phyloP scores from a whole-genome alignment of 2,329 filamentous ascomycete genomes.

The Arthrobotrys megalospora region DNA sequence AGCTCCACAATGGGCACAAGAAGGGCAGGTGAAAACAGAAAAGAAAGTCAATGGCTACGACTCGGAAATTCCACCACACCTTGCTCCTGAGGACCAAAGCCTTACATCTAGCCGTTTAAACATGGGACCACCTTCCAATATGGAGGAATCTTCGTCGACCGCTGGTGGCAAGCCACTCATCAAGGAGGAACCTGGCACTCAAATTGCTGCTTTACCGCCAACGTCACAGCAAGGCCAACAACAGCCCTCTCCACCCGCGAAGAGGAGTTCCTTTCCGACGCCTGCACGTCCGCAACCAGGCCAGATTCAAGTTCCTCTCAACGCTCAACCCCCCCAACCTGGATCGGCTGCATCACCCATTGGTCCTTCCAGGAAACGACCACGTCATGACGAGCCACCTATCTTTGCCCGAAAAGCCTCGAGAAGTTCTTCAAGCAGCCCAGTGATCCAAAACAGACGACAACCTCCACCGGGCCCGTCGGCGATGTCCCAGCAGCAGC shows the following conservation, averaged over 20 bases:
- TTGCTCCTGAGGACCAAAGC: conserved; percentile 43
- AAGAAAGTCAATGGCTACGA: conserved; percentile 58
- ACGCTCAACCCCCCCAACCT: conserved; percentile 59
- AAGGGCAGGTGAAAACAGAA: conserved; percentile 54
- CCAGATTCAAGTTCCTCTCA: conserved; percentile 51
- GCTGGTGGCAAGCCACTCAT: conserved; percentile 39
- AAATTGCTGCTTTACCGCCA: conserved; percentile 38
- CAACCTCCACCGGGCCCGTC: conserved; percentile 61
- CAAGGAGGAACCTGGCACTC: conserved; percentile 52
- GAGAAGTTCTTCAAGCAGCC: conserved; percentile 68
- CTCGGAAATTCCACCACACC: conserved; percentile 37
- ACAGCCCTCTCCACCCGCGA: conserved; percentile 43
- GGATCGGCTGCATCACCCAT: conserved; percentile 58
- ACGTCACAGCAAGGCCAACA: conserved; percentile 40
- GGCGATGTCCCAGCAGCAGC: conserved; percentile 65
- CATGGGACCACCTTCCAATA: conserved; percentile 58
- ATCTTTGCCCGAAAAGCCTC: conserved; percentile 70
- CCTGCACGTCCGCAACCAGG: conserved; percentile 49
- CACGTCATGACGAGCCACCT: conserved; percentile 72
- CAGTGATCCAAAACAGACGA: conserved; percentile 67
- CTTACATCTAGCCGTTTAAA: conserved; percentile 56
- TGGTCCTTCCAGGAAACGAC: conserved; percentile 70
- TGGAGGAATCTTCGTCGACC: conserved; percentile 37
- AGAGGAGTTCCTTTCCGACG: conserved; percentile 53
- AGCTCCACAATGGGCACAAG: conserved; percentile 54